Evolutionary conservation across 441 rosid genomes (phyloP), one percentile per base, ranked within the genome.

Genomic region (Manihot esculenta): DNA sequence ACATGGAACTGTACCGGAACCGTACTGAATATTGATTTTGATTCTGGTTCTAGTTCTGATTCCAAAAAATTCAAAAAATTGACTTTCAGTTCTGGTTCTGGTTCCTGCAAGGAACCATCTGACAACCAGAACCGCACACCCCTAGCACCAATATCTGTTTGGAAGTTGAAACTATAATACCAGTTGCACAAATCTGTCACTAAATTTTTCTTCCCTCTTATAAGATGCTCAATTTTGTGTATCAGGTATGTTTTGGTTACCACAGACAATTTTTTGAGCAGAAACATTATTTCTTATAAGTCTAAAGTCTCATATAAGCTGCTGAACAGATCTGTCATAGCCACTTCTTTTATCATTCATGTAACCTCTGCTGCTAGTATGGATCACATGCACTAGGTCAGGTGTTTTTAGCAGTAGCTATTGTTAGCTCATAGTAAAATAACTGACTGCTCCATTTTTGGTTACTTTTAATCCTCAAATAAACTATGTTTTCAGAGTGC

Each of bases 401-500:
- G 58, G 26, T 65, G 60, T 49, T 72, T 57, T 65, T 23, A n/a
- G 53, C 13, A 3, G 35, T 41, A 20, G 53, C 23, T 13, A 42
- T 65, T 27, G 12, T 58, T 41, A 65, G 15, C 59, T 50, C 35
- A 49, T 44, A 57, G 18, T 49, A n/a, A 18, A 48, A 59, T 24
- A 65, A 20, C 65, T 65, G 48, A 68, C 66, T 35, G 60, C 4
- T 78, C 27, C 14, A n/a, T 49, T 47, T 12, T 41, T 35, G 42
- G 18, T 14, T 45, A 1, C 30, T 24, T 64, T 69, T 51, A 17
- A 33, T 4, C 59, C 20, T 45, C 30, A 62, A 68, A 74, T 49
- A 47, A 45, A 47, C 58, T 42, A 17, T 72, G 18, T 62, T 47
- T 76, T 44, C 89, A 95, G 99, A 75, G 83, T 71, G 87, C 97